Evolutionary conservation across 306 rosid species (phyloP), one percentile per base, ranked within the genome.

Genomic region (Datisca glomerata): DNA sequence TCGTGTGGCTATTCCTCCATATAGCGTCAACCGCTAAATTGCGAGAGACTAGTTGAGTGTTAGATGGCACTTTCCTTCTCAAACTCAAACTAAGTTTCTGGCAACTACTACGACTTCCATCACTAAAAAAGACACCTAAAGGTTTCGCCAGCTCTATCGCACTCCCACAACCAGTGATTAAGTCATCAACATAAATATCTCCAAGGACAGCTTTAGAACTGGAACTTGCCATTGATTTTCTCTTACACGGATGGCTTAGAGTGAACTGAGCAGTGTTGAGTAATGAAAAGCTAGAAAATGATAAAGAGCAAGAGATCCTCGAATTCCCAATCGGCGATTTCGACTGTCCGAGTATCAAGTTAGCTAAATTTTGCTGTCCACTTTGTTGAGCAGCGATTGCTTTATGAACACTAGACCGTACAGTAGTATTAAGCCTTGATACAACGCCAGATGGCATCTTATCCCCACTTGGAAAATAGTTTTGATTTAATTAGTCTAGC

Each of bases 151-250:
- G 39, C 42, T 70, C 89, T 13, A 50, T 27, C 4, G 65, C 69
- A 46, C 60, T 43, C 28, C 70, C 57, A 24, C 66, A 58, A 59
- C 66, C 51, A 6, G 73, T 46, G 47, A 78, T 24, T 1, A 77
- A 53, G 20, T 71, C 82, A 49, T 80, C 79, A 24, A 78, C 75
- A 64, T 56, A 57, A 56, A 70, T 62, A 54, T 78, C 86, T 25
- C 91, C 84, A 16, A 73, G 23, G 29, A 83, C 63, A 56, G 91
- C 68, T 48, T 75, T 72, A 37, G 81, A 69, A 64, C 72, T 63
- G 25, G 84, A 68, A 50, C 79, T 72, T 56, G 84, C 81, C 93
- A 74, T 80, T 18, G 68, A 24, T 50, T 67, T 70, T 50, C 58
- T 60, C 41, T 39, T 43, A 48, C 15, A 23, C 10, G 23, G 21